phyloP scores from a whole-genome alignment of 495 filamentous ascomycete species.

The Penicillium fimorum region DNA sequence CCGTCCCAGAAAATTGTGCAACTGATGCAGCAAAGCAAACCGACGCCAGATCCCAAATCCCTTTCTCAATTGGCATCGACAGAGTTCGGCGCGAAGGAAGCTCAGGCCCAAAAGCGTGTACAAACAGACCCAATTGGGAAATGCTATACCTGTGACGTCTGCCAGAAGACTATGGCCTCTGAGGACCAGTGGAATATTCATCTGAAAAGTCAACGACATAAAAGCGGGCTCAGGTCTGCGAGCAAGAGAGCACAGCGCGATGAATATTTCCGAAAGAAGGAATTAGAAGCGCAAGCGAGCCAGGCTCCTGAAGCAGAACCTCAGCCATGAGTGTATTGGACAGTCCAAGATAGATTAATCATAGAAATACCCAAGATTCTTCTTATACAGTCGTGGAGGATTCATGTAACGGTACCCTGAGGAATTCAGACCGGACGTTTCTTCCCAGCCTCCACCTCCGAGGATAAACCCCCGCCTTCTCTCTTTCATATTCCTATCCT shows the following conservation, averaged over 20 bases:
- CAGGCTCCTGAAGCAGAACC: slow-evolving; percentile 3
- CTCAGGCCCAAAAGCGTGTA: slow-evolving; percentile 35
- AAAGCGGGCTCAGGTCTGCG: slow-evolving; percentile 37
- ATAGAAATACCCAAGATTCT: slow-evolving; percentile 4
- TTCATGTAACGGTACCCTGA: too few species aligned
- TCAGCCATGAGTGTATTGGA: slow-evolving; percentile 1
- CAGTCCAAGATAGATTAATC: background rate
- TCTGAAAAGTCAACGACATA: slow-evolving; percentile 64
- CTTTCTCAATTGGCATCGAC: slow-evolving; percentile 59
- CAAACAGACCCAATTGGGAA: slow-evolving; percentile 39
- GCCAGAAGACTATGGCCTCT: slow-evolving; percentile 63
- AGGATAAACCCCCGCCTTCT: too few species aligned
- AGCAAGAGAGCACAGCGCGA: slow-evolving; percentile 34
- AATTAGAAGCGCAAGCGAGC: slow-evolving; percentile 14
- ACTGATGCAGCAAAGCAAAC: slow-evolving; percentile 54
- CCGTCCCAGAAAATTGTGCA: slow-evolving; percentile 61
- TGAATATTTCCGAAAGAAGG: slow-evolving; percentile 28
- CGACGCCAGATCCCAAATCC: slow-evolving; percentile 58
- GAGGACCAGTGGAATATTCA: slow-evolving; percentile 77
- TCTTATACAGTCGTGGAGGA: background rate
- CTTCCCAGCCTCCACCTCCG: too few species aligned
- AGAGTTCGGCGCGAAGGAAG: slow-evolving; percentile 54
- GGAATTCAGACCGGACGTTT: too few species aligned
- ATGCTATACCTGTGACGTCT: slow-evolving; percentile 64
- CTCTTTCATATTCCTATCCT: too few species aligned